Conservation (phyloP, 345 rosid genomes). For the Arabidopsis thaliana region TAIR10.1 NC_003070.9:27035001-27035500, state of each 20-base stretch:
- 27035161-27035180: constrained; percentile 39
- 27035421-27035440: not conserved
- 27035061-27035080: constrained; percentile 9
- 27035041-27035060: not conserved
- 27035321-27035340: too few relatives aligned
- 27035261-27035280: not conserved
- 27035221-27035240: not conserved
- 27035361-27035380: not conserved
- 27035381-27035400: not conserved
- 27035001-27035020: not conserved
- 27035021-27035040: constrained; percentile 28
- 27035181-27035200: constrained; percentile 42
- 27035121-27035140: not conserved
- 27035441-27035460: not conserved
- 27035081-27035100: constrained; percentile 27
- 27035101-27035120: constrained; percentile 32
- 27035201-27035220: constrained; percentile 43
- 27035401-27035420: not conserved
- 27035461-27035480: not conserved
- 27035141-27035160: not conserved
- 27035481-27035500: not conserved
- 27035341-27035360: too few relatives aligned
- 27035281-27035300: not conserved
- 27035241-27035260: not conserved
- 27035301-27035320: too few relatives aligned